A percentile compares a stretch with the other conserved stretches of the same genome.
Evolutionary conservation across 306 rosid genomes (phyloP).

Genomic region (Albizia julibrissin): DNA sequence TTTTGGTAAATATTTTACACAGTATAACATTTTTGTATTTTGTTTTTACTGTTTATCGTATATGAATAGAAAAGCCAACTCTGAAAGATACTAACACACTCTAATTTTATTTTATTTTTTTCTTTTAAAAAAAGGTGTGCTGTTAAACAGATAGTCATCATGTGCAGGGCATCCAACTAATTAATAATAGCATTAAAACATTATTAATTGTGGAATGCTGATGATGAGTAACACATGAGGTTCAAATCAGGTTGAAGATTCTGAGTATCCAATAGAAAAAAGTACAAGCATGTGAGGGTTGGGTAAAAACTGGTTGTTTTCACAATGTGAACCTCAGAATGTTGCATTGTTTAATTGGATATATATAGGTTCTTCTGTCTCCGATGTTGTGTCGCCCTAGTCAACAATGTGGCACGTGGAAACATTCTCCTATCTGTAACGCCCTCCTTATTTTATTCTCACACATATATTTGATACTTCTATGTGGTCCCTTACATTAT

Average conservation of each 20-base stretch:
- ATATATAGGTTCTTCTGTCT: background rate
- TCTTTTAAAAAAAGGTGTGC: background rate
- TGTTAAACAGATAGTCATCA: conserved; percentile 42
- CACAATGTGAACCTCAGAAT: conserved; percentile 31
- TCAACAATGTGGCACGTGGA: background rate
- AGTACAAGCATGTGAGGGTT: conserved; percentile 39
- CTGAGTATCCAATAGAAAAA: conserved; percentile 22
- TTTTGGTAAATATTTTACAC: no score
- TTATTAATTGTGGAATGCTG: background rate
- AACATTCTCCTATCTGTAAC: background rate
- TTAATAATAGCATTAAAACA: conserved; percentile 23
- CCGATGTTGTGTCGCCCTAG: background rate
- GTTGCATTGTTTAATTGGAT: conserved; percentile 19
- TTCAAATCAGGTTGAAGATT: conserved; percentile 46
- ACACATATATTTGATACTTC: background rate
- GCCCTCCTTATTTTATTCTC: background rate
- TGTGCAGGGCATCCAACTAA: conserved; percentile 49
- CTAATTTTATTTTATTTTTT: no score
- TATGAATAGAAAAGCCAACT: no score
- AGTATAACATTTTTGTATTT: no score
- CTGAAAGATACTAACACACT: no score
- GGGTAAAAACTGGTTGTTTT: conserved; percentile 28
- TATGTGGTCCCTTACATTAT: background rate
- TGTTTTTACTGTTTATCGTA: no score
- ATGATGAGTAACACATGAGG: conserved; percentile 31